Evolutionary conservation across 2,329 filamentous ascomycete species (phyloP), one percentile per base, ranked within the genome.

Genomic region (Pseudohalonectria lignicola): DNA sequence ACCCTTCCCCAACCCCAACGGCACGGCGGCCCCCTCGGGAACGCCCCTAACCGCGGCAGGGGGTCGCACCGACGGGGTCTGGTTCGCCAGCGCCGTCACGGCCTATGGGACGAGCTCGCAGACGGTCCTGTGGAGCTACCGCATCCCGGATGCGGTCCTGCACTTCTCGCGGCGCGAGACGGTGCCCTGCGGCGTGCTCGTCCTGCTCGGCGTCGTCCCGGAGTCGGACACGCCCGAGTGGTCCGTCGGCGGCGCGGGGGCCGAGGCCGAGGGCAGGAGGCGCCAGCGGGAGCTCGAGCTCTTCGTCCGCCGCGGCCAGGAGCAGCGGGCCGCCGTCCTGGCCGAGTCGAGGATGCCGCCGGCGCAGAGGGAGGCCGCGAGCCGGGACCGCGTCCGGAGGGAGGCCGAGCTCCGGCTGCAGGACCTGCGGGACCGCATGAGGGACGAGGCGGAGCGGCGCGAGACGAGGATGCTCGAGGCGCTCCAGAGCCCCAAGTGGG

Each of bases 71-170:
- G 55, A 59, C 21, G 70, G 71, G 8, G 53, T 63, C 9, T 79
- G 74, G 74, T 78, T 78, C 44, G 69, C 72, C 20, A 68, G 64
- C 41, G 66, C 65, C 2, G 64, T 64, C 1, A 78, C 74, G 1
- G 74, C 74, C 0, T 67, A 70, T 41, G 67, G 69, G 16, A 72
- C 69, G 1, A 61, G 66, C 0, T 67, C 61, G 36, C 63, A 69
- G 45, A 76, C 72, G 1, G 62, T 76, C 9, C 59, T 79, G 3
- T 79, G 74, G 74, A 73, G 69, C 49, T 77, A 75, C 56, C 64
- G 66, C 40, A 74, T 77, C 34, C 71, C 74, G 0, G 61, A 68
- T 16, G 61, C 65, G 3, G 54, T 77, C 4, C 47, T 76, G 2
- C 44, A 56, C 1, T 73, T 79, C 41, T 55, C 70, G 3, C 61